Evolutionary conservation across 2,329 filamentous ascomycete genomes (phyloP), one percentile per base, ranked within the genome.

Genomic region (Blumeria graminis): DNA sequence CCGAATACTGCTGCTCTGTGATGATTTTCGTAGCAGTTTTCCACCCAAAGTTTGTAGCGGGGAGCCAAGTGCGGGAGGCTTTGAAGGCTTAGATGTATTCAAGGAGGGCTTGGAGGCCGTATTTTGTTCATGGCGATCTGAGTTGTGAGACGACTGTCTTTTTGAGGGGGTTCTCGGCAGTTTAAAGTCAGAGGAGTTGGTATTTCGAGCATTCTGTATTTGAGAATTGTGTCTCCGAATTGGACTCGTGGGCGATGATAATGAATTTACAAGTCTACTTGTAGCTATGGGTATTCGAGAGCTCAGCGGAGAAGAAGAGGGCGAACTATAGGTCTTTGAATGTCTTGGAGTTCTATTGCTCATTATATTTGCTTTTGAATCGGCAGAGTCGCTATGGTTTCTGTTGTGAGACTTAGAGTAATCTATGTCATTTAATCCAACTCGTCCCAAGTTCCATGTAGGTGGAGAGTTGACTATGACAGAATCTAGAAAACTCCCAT

Each of bases 21-120:
- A 56, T 56, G 48, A 28, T 28, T 59, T 64, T 32, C 63, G 61
- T 51, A 59, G 65, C 36, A 64, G 56, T 58, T 62, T 65, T 61
- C 65, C 64, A 55, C 58, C 61, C 43, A 60, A 57, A 28, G 58
- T 43, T 32, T 62, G 57, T 33, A 62, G 62, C 50, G 62, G 61
- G 13, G 63, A 63, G 18, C 57, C 57, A 32, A 62, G 56, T 45
- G 84, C 82, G 4, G 75, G 72, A 53, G 78, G 75, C 65, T 76
- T 82, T 16, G 45, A 3, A 28, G 22, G 22, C 14, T 18, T 7
- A 1, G 77, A 77, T n/a, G 83, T 83, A 56, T 78, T 73, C 9
- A 85, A 86, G 22, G 8, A 84, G 82, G 64, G 86, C 82, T 55
- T 86, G 76, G n/a, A 86, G 85, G 45, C 86, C 76, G 45, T 86